Evolutionary conservation across 2,329 filamentous ascomycete genomes (phyloP).

Genomic region (Penicillium sp.): DNA sequence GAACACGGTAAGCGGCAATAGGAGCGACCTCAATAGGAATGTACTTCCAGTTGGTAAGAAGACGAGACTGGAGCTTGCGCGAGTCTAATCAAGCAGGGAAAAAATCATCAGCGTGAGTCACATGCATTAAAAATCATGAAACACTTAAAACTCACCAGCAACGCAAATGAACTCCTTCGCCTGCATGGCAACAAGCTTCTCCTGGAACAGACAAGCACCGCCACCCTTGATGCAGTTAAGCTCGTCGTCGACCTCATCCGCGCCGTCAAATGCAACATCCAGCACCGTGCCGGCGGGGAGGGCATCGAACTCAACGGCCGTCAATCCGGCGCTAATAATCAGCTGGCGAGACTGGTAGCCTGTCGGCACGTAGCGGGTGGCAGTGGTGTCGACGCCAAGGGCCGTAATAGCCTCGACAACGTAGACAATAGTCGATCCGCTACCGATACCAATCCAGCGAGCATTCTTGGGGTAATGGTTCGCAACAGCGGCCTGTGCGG

Average conservation of each 20-base stretch:
- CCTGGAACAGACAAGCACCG: conserved; percentile 95
- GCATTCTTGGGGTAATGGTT: conserved; percentile 61
- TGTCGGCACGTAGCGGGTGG: conserved; percentile 86
- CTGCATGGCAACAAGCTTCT: conserved; percentile 87
- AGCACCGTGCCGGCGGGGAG: conserved; percentile 65
- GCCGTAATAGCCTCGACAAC: conserved; percentile 64
- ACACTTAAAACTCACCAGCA: conserved; percentile 58
- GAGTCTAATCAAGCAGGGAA: conserved; percentile 60
- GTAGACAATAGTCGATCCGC: conserved; percentile 65
- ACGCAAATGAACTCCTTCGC: conserved; percentile 86
- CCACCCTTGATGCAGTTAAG: conserved; percentile 98
- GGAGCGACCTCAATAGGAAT: conserved; percentile 95
- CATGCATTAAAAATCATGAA: neutral
- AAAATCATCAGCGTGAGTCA: neutral
- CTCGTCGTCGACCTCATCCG: conserved; percentile 92
- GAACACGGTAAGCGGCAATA: conserved; percentile 74
- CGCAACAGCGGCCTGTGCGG: conserved; percentile 57
- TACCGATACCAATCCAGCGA: conserved; percentile 63
- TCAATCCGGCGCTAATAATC: conserved; percentile 75
- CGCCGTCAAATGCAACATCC: conserved; percentile 93
- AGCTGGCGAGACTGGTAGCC: conserved; percentile 88
- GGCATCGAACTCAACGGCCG: conserved; percentile 74
- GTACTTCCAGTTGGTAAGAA: conserved; percentile 73
- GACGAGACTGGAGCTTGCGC: conserved; percentile 76
- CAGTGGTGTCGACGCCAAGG: conserved; percentile 44